These are phyloP conservation scores for Phoma sp. DNA, from an alignment of 2,329 filamentous ascomycete genomes.

Conservation along the genomic window DNA sequence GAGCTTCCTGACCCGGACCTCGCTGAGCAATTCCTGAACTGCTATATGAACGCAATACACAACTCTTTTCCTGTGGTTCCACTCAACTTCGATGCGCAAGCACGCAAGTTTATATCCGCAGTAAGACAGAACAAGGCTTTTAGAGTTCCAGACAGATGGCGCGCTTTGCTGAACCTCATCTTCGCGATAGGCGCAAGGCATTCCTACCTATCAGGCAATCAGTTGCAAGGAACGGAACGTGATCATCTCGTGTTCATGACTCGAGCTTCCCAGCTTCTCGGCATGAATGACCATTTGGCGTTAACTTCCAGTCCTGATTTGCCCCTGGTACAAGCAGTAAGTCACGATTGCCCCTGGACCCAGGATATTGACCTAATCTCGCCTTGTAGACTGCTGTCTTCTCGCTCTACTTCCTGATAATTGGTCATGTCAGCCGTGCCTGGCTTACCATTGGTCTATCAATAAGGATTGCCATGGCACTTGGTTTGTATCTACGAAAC, in stretches of 20 bases:
- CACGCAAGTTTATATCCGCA: constrained; percentile 24
- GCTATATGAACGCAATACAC: constrained; percentile 47
- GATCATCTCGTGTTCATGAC: constrained; percentile 50
- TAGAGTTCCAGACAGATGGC: constrained; percentile 35
- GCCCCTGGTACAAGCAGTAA: constrained; percentile 47
- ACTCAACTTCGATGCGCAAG: constrained; percentile 27
- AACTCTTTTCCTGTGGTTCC: constrained; percentile 41
- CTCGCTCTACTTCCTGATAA: constrained; percentile 34
- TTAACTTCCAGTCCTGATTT: constrained; percentile 42
- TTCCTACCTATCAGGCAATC: constrained; percentile 39
- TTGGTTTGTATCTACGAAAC: constrained; percentile 50
- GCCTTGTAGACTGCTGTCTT: constrained; percentile 24
- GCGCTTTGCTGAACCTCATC: constrained; percentile 49
- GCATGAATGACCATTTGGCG: constrained; percentile 24
- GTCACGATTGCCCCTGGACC: background rate
- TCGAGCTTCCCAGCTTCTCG: constrained; percentile 33
- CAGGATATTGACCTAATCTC: constrained; percentile 20
- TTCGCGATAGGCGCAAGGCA: constrained; percentile 52
- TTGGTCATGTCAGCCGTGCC: constrained; percentile 36
- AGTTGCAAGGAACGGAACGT: constrained; percentile 35
- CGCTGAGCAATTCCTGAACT: constrained; percentile 42
- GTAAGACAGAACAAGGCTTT: constrained; percentile 14
- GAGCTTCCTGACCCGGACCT: constrained; percentile 40
- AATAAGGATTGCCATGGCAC: constrained; percentile 44
- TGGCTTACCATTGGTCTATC: constrained; percentile 48